Base-by-base conservation (phyloP, 2,329 filamentous ascomycete species). In the Intubia oerlemansii region DNA sequence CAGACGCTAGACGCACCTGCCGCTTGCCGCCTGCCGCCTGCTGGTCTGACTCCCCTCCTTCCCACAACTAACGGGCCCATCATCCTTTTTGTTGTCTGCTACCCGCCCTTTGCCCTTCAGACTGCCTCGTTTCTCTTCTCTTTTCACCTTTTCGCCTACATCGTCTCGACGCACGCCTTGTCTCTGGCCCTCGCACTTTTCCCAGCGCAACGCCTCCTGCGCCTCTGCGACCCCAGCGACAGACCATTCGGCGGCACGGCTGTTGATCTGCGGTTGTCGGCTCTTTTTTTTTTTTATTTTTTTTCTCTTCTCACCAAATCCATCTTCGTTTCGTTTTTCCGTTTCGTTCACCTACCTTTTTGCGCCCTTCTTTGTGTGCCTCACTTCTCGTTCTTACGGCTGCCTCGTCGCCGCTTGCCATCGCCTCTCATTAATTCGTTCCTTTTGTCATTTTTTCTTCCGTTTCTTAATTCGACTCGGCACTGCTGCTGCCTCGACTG, bases 221-320 rank as follows among this genome's bases (percentile, higher is more conserved):
- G n/a, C n/a, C n/a, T n/a, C n/a, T n/a, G n/a, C n/a, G n/a, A n/a
- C n/a, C n/a, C n/a, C n/a, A n/a, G n/a, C n/a, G n/a, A n/a, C n/a
- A n/a, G n/a, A n/a, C n/a, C n/a, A n/a, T n/a, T n/a, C n/a, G n/a
- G n/a, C n/a, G n/a, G n/a, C n/a, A 25, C n/a, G 10, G 18, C 15
- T 23, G 25, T 19, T 28, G 27, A 32, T 23, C 26, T 29, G 27
- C 19, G 31, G 15, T 26, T 18, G 24, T 14, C 27, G 7, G 13
- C 20, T 19, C 17, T n/a, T 26, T 13, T 21, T 26, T 27, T 28
- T 25, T 21, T 25, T 26, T 30, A 9, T 13, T 20, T 13, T 15
- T 28, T 17, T 11, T 17, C 5, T 27, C 17, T 14, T 34, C 17
- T 26, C n/a, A 16, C 16, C 22, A n/a, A 16, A 13, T 17, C 15